A percentile compares a stretch with the other conserved stretches of the same genome.
These are phyloP conservation scores for Westerdykella ornata DNA, from an alignment of 2,329 filamentous ascomycete species.

Conservation along the genomic window DNA sequence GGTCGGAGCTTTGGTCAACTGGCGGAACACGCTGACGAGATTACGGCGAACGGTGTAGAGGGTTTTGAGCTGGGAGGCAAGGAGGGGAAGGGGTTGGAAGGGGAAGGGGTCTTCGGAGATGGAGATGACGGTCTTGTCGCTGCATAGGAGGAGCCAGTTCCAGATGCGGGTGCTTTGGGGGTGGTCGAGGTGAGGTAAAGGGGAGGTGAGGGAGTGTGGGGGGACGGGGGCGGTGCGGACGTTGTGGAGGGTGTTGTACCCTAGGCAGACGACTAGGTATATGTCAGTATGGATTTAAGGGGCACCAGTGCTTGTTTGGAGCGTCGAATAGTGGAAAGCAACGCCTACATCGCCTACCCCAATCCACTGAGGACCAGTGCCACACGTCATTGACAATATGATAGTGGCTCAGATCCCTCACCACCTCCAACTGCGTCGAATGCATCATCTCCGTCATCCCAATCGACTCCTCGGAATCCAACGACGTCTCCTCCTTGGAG, in stretches of 20 bases:
- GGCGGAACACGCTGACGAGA: conserved; percentile 54
- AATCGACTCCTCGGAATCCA: conserved; percentile 32
- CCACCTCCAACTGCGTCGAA: conserved; percentile 31
- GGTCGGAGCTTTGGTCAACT: conserved; percentile 51
- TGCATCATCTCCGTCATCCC: conserved; percentile 33
- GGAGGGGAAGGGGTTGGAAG: conserved; percentile 31
- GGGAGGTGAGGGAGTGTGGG: too few species aligned
- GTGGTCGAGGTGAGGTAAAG: conserved; percentile 20
- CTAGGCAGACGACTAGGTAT: conserved; percentile 57
- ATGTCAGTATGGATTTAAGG: conserved; percentile 4
- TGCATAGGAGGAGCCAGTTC: conserved; percentile 65
- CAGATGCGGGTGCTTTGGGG: conserved; percentile 53
- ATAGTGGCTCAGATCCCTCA: conserved; percentile 45
- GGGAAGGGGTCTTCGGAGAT: conserved; percentile 57
- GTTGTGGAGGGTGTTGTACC: conserved; percentile 59
- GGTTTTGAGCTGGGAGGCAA: conserved; percentile 41
- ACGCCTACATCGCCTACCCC: conserved; percentile 55
- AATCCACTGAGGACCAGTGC: conserved; percentile 68
- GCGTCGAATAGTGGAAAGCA: background rate
- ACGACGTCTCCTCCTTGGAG: conserved; percentile 6
- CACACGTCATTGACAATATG: conserved; percentile 63
- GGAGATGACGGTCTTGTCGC: conserved; percentile 65
- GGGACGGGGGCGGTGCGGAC: conserved; percentile 19
- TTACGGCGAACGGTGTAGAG: conserved; percentile 52
- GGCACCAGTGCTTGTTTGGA: background rate